Evolutionary conservation across 306 rosid genomes (phyloP), one percentile per base, ranked within the genome.

Genomic region (Lathyrus oleraceus): DNA sequence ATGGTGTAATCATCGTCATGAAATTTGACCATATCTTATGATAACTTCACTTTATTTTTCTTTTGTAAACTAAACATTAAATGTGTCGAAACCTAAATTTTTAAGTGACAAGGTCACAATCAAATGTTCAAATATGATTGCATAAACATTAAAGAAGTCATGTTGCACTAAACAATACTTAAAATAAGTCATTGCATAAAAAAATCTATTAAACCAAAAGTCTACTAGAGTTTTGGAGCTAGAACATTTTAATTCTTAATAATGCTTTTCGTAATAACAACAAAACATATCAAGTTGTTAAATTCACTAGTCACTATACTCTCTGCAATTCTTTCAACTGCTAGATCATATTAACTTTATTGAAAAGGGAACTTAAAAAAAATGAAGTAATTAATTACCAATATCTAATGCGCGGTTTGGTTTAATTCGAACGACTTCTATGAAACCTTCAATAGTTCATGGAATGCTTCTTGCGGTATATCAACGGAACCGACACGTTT

Each of bases 391-490:
- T 48, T 25, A 35, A 35, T 77, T 77, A 77, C 87, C 78, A 40
- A 47, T 60, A 51, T 52, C 38, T 52, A 61, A 61, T 30, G 60
- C 12, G 38, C 48, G 23, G 15, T 61, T 60, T 58, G 16, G 15
- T 61, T 60, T 58, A 16, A 66, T 61, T 52, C 36, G 14, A 71
- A 65, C 9, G 43, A 54, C 72, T 21, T 15, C 77, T 86, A 93
- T 47, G 96, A 90, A 73, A 87, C 93, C 83, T 93, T 88, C 76
- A 93, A 79, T 52, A 90, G 84, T 72, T 93, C 87, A 76, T 93
- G 91, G 76, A 93, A 90, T 65, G 98, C 98, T 80, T 93, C 98
- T 67, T 93, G 98, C 43, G 98, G 98, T 79, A 90, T 78, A 81
- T 93, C 96, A 61, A 93, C 89, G 23, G 97, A 93, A 30, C 98